These are phyloP conservation scores for Trichoderma sp. DNA, from an alignment of 2,329 filamentous ascomycete genomes.

Conservation along the genomic window DNA sequence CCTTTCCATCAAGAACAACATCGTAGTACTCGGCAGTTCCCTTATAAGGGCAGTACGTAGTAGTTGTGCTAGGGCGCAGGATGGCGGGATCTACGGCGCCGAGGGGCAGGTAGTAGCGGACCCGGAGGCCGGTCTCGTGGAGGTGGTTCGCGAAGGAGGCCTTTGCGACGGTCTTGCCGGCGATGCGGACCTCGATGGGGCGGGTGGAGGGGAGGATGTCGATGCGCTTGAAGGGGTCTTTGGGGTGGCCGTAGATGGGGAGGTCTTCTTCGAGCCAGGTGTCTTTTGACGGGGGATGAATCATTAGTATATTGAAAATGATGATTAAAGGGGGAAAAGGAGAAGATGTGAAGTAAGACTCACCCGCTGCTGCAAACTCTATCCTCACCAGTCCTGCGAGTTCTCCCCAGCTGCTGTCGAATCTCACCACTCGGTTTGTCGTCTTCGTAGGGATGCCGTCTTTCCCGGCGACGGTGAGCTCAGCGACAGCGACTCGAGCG, in stretches of 20 bases:
- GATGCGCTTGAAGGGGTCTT: constrained; percentile 64
- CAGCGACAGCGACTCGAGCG: constrained; percentile 29
- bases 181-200: constrained; percentile 47
- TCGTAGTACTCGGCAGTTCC: constrained; percentile 62
- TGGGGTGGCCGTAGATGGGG: constrained; percentile 60
- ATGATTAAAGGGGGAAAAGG: rapidly evolving
- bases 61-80: constrained; percentile 48
- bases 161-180: constrained; percentile 47
- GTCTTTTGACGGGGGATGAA: constrained; percentile 27
- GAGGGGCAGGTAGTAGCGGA: constrained; percentile 58
- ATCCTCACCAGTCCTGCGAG: constrained; percentile 35
- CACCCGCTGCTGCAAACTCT: constrained; percentile 37
- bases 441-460: constrained; percentile 27
- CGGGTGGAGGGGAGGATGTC: constrained; percentile 58
- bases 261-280: constrained; percentile 55
- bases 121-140: constrained; percentile 57
- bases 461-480: constrained; percentile 30
- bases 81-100: constrained; percentile 46
- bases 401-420: constrained; percentile 34
- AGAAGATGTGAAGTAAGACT: not conserved
- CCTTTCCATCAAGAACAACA: constrained; percentile 45
- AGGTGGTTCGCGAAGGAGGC: constrained; percentile 50
- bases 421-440: constrained; percentile 39
- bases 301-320: not conserved
- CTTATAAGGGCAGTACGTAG: constrained; percentile 65